Conservation (phyloP, 495 filamentous ascomycete genomes). For the Aspergillus nanangensis region DNA sequence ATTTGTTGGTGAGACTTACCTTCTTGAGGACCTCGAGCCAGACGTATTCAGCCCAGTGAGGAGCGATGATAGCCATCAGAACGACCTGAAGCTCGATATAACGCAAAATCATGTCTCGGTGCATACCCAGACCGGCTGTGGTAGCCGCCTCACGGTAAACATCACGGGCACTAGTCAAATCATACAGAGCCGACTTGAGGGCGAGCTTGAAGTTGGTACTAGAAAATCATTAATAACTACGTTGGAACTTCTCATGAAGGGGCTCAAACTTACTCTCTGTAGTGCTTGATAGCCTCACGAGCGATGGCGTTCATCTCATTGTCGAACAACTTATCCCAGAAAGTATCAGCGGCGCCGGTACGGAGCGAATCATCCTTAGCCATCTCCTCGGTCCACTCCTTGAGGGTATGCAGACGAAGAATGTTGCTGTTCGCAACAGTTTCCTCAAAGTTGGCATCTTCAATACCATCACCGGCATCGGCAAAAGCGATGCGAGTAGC, state of each 20-base stretch:
- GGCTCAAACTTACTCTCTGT: conserved; percentile 60
- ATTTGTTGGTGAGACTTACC: no score
- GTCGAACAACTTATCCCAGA: conserved; percentile 86
- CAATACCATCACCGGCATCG: conserved; percentile 90
- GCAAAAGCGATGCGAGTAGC: conserved; percentile 87
- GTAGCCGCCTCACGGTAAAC: conserved; percentile 79
- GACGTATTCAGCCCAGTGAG: conserved; percentile 93
- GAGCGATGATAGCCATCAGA: conserved; percentile 72
- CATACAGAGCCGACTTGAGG: conserved; percentile 85
- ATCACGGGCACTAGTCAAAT: conserved; percentile 81
- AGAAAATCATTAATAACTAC: conserved; percentile 26
- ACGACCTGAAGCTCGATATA: conserved; percentile 89
- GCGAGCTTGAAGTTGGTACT: conserved; percentile 85
- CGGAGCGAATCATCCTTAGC: conserved; percentile 68
- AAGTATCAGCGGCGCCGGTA: conserved; percentile 64
- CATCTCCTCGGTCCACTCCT: conserved; percentile 89
- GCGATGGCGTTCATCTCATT: conserved; percentile 91
- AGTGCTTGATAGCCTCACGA: conserved; percentile 67
- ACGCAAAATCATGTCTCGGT: conserved; percentile 65
- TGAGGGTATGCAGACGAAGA: conserved; percentile 76
- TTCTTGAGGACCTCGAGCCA: conserved; percentile 86
- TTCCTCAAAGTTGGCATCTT: conserved; percentile 98
- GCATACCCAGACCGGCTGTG: conserved; percentile 74
- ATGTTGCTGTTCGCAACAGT: conserved; percentile 87
- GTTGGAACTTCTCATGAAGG: no score